Conservation (phyloP, 2,329 filamentous ascomycete species). For the Alternaria solani region DNA sequence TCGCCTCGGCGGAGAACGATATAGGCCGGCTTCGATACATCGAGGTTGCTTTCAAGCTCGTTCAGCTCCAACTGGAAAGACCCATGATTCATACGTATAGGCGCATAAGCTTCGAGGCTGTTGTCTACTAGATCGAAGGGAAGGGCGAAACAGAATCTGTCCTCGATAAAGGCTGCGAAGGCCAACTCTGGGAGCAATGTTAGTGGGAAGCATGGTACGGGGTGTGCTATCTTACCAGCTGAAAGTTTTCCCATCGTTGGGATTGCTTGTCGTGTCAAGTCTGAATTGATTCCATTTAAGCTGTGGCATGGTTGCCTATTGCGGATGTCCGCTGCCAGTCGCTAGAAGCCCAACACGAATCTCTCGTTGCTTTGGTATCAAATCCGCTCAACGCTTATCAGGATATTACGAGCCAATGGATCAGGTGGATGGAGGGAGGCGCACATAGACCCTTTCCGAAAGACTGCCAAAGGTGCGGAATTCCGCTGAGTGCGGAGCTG, state of each 20-base stretch:
- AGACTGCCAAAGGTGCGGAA: neutral
- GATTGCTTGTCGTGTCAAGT: neutral
- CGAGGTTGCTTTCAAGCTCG: slow-evolving; percentile 26
- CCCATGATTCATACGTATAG: neutral
- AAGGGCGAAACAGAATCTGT: neutral
- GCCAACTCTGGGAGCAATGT: neutral
- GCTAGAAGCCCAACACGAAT: neutral
- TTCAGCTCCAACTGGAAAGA: slow-evolving; percentile 27
- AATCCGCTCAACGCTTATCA: neutral
- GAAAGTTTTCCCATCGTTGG: neutral
- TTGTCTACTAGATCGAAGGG: neutral
- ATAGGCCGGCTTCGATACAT: slow-evolving; percentile 25
- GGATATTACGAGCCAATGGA: neutral
- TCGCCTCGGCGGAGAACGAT: slow-evolving; percentile 29
- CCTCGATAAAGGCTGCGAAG: neutral
- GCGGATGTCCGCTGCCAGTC: neutral
- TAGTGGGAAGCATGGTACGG: neutral
- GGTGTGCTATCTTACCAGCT: neutral
- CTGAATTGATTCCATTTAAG: neutral
- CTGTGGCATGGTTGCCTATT: neutral
- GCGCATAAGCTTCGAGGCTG: neutral
- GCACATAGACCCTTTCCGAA: too few species aligned
- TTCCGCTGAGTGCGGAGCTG: slow-evolving; percentile 2
- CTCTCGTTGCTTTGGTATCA: neutral
- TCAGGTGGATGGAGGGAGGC: neutral